Conservation (phyloP, 495 filamentous ascomycete species). For the Penicillium bialowiezense region DNA sequence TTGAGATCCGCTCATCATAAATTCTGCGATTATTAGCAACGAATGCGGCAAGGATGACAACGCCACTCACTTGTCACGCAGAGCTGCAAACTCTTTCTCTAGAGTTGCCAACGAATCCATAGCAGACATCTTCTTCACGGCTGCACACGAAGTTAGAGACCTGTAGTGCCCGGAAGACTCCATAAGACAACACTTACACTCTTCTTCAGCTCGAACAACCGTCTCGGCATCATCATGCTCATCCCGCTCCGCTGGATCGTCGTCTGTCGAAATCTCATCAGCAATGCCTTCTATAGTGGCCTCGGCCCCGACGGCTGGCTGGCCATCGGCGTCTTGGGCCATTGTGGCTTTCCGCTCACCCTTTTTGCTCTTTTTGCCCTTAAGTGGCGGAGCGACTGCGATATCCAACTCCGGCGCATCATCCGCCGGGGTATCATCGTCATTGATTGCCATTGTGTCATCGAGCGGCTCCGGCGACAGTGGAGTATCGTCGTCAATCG, state of each 20-base stretch:
- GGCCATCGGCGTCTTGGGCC: slow-evolving; percentile 37
- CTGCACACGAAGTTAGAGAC: slow-evolving; percentile 53
- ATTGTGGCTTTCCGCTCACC: slow-evolving; percentile 46
- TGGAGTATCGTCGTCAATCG: slow-evolving; percentile 26
- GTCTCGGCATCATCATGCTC: slow-evolving; percentile 41
- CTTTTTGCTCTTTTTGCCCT: slow-evolving; percentile 41
- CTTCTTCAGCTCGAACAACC: slow-evolving; percentile 55
- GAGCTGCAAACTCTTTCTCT: slow-evolving; percentile 78
- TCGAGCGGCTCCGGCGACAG: slow-evolving; percentile 36
- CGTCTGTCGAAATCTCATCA: slow-evolving; percentile 45
- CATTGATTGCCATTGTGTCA: slow-evolving; percentile 30
- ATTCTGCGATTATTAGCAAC: slow-evolving; percentile 53
- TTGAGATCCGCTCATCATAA: slow-evolving; percentile 79
- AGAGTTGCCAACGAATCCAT: slow-evolving; percentile 74
- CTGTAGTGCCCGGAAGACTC: background rate
- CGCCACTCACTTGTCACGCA: slow-evolving; percentile 74
- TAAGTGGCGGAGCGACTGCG: slow-evolving; percentile 21
- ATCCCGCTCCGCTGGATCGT: slow-evolving; percentile 41
- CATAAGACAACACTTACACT: slow-evolving; percentile 53
- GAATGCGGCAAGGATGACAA: background rate
- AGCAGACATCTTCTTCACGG: slow-evolving; percentile 73
- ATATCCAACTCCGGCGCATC: slow-evolving; percentile 38
- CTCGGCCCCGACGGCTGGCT: slow-evolving; percentile 26
- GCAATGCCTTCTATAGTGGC: slow-evolving; percentile 25
- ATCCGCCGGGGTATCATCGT: slow-evolving; percentile 37